Evolutionary conservation across 2,329 filamentous ascomycete genomes (phyloP), one percentile per base, ranked within the genome.

Genomic region (Exophiala oligosperma): DNA sequence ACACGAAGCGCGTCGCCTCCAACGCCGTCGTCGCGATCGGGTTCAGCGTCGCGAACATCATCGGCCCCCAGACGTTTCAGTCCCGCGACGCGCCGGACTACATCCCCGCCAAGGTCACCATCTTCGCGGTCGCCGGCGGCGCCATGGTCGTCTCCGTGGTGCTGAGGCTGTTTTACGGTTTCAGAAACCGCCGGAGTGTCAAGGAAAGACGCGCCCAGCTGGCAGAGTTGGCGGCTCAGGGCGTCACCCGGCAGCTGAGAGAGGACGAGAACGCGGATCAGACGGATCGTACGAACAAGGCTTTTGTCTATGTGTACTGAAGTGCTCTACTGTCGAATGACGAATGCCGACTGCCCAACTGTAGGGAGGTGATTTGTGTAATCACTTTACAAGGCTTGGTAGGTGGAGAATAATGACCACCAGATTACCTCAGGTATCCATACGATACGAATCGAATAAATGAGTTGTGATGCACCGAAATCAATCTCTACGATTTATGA

Each of bases 1-100:
- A 81, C 55, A 78, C 77, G 2, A 81, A 81, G 69, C 74, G 77
- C 26, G 78, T 77, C 2, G 76, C 75, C 11, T 76, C 72, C 14
- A 76, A 76, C 2, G 74, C 77, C 40, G 76, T 77, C 0, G 78
- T 80, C 52, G 70, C 77, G 5, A 76, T 72, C 71, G 2, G 54
- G 3, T 80, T 79, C 63, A 79, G 77, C 53, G 66, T 76, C 6
- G 76, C 74, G 1, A 78, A 78, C 61, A 77, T 79, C 52, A 67
- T 79, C 4, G 76, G 74, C 0, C 76, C 77, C 17, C 71, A 77
- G 59, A 77, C 76, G 1, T 79, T 79, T 64, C 73, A 74, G 51
- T 70, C 69, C 1, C 66, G 72, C 38, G 71, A 78, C 55, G 75
- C 75, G 17, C 76, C 77, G 1, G 68, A 74, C 14, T 77, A 77